Base-by-base conservation (phyloP, 768 basidiomycete genomes). In the Gloeostereum incarnatum region DNA sequence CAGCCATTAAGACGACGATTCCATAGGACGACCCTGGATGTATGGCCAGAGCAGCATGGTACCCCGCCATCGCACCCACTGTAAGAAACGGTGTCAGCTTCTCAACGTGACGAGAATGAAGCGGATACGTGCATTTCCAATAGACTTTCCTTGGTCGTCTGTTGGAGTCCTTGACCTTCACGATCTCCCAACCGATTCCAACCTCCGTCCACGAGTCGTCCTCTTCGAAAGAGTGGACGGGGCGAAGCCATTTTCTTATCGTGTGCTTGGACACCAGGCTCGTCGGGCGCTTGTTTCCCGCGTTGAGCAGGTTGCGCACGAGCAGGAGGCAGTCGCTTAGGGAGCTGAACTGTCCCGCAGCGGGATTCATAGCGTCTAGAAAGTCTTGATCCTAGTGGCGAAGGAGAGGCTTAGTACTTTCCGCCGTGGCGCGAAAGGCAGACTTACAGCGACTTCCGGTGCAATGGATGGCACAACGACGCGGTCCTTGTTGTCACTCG, bases 291-390 rank as follows among this genome's bases (percentile, higher is more conserved):
- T 46, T 19, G 23, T 36, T 27, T 2, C 8, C 19, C 4, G 67
- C 61, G 40, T 64, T 52, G 21, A 69, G 51, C 21, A 68, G 34
- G 2, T 52, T 53, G 22, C 60, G 58, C 43, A 57, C 52, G 29
- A 63, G 33, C 6, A 47, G 58, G 27, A 49, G 42, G 4, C 56
- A 46, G 39, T 69, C 67, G 6, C 58, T 40, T 13, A 69, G 46
- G 0, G 66, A 65, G 19, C 53, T 48, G 47, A 60, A 61, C 32
- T 69, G 67, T 1, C 68, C 67, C 0, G 50, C 66, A 1, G 62
- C 42, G 2, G 65, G 60, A 41, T 69, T 66, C 51, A 49, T 53
- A 2, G 57, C 50, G 37, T 63, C 62, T 16, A 45, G 27, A 45
- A 67, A 63, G 40, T 67, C 62, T 27, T 50, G 50, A 27, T 65